phyloP scores from a whole-genome alignment of 306 rosid genomes.

The Gillenia trifoliata region DNA sequence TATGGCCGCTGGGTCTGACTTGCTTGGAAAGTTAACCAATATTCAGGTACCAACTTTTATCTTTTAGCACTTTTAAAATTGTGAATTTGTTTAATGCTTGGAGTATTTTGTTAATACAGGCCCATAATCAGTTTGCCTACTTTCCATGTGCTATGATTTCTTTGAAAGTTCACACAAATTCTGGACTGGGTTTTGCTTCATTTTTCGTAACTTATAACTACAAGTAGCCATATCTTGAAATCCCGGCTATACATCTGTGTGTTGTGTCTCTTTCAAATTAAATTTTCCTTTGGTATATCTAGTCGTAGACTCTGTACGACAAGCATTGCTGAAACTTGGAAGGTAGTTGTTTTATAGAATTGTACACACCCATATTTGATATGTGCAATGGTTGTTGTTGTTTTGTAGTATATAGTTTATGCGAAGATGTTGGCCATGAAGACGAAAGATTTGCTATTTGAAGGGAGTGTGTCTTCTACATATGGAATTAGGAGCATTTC shows the following conservation, averaged over 20 bases:
- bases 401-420: conserved; percentile 71
- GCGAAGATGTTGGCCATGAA: conserved; percentile 74
- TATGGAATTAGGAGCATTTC: conserved; percentile 55
- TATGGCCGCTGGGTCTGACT: conserved; percentile 85
- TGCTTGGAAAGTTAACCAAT: conserved; percentile 77
- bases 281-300: background rate
- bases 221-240: background rate
- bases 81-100: background rate
- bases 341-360: background rate
- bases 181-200: background rate
- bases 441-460: conserved; percentile 56
- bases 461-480: conserved; percentile 27
- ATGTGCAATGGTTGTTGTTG: background rate
- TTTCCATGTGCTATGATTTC: background rate
- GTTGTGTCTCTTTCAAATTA: background rate
- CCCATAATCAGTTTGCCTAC: background rate
- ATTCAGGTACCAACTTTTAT: conserved; percentile 51
- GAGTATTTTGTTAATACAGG: background rate
- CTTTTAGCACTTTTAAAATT: background rate
- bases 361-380: background rate
- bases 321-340: background rate
- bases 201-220: background rate
- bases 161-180: background rate
- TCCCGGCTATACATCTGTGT: background rate
- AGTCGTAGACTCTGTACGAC: background rate